Conservation (phyloP, 139 green algal genomes). For the Pseudopediastrum boryanum region DNA sequence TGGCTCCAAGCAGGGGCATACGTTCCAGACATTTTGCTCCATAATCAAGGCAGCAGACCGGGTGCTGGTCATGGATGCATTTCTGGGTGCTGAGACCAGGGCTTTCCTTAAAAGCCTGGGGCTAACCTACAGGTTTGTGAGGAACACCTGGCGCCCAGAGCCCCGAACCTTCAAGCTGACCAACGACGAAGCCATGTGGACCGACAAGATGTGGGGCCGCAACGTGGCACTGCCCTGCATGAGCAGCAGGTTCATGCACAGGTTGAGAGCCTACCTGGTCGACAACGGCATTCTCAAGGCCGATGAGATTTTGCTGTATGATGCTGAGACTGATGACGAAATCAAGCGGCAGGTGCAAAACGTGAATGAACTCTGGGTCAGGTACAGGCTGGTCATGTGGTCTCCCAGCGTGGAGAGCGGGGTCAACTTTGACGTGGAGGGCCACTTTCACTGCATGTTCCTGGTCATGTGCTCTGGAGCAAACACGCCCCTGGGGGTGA, state of each 20-base stretch:
- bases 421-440: neutral
- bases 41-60: neutral
- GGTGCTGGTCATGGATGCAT: constrained; percentile 12
- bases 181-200: neutral
- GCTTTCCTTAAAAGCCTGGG: neutral
- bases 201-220: neutral
- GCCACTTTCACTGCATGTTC: constrained; percentile 14
- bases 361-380: neutral
- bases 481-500: neutral
- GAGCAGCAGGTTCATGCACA: constrained; percentile 10
- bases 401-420: neutral
- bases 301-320: constrained; percentile 5
- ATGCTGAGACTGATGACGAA: neutral
- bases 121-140: neutral
- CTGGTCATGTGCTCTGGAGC: neutral
- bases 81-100: neutral
- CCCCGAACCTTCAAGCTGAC: neutral
- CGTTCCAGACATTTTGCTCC: constrained; percentile 1
- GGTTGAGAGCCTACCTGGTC: neutral
- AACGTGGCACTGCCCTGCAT: constrained; percentile 4
- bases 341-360: neutral
- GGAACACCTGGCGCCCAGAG: constrained; percentile 1
- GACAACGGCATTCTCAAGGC: neutral
- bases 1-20: neutral
- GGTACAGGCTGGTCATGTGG: neutral